phyloP scores from a whole-genome alignment of 805 yeast genomes.

The Hyphopichia homilentoma region DNA sequence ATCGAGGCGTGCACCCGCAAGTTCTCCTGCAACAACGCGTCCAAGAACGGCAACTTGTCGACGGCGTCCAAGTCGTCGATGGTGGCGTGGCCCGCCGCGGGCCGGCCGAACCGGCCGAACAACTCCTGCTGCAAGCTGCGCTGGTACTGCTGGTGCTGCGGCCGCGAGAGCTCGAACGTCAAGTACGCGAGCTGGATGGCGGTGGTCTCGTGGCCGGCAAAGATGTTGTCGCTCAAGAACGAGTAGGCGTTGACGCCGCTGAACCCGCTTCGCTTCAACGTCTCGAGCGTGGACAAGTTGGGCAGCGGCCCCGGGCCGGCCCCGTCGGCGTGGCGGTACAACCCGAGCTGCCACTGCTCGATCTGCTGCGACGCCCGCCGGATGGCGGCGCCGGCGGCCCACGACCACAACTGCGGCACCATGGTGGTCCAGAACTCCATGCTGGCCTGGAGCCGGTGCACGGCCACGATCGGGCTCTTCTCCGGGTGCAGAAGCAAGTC shows the following conservation, averaged over 20 bases:
- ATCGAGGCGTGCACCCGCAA: slow-evolving; percentile 64
- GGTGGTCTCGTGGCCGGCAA: slow-evolving; percentile 78
- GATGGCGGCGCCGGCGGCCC: slow-evolving; percentile 42
- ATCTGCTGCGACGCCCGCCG: slow-evolving; percentile 35
- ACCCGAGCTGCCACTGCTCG: slow-evolving; percentile 43
- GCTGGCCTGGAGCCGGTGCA: slow-evolving; percentile 48
- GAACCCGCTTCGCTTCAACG: slow-evolving; percentile 29
- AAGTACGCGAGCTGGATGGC: slow-evolving; percentile 61
- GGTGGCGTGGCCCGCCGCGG: slow-evolving; percentile 14
- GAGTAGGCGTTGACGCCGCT: slow-evolving; percentile 34
- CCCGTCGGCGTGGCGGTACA: slow-evolving; percentile 32
- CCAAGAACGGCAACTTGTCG: slow-evolving; percentile 53
- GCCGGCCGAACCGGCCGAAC: slow-evolving; percentile 26
- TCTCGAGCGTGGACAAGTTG: slow-evolving; percentile 28
- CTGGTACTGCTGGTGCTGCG: slow-evolving; percentile 45
- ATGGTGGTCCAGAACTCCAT: slow-evolving; percentile 66
- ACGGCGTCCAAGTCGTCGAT: slow-evolving; percentile 35
- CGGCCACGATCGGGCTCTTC: slow-evolving; percentile 37
- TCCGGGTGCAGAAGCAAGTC: slow-evolving; percentile 39
- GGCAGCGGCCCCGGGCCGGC: slow-evolving; percentile 20
- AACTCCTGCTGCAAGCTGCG: slow-evolving; percentile 46
- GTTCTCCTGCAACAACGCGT: slow-evolving; percentile 61
- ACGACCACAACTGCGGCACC: slow-evolving; percentile 51
- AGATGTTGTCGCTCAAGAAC: slow-evolving; percentile 55
- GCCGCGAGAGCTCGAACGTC: slow-evolving; percentile 56